phyloP scores from a whole-genome alignment of 2,329 filamentous ascomycete species.

The Madurella fahalii region DNA sequence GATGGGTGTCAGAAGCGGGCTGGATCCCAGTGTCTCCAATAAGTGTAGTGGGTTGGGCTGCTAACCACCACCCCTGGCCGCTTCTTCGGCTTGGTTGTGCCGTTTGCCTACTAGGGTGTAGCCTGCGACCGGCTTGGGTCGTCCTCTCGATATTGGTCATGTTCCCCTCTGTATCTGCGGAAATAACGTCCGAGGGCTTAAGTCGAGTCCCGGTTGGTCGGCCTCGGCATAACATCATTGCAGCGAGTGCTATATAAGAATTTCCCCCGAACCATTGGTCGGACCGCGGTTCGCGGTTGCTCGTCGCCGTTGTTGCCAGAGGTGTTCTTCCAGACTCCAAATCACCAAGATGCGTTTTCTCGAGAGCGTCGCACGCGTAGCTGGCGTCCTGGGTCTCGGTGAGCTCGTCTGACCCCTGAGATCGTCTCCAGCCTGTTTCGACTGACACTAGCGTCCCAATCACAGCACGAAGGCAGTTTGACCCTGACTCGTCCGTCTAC shows the following conservation, averaged over 20 bases:
- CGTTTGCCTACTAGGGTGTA: slow-evolving; percentile 3
- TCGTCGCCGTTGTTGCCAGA: neutral
- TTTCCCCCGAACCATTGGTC: slow-evolving; percentile 1
- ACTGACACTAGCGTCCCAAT: neutral
- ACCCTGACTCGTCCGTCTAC: slow-evolving; percentile 33
- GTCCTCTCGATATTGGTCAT: slow-evolving; percentile 6
- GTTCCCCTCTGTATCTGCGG: slow-evolving; percentile 21
- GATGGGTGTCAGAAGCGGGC: neutral
- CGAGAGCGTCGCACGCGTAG: slow-evolving; percentile 24
- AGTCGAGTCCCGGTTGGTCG: slow-evolving; percentile 7
- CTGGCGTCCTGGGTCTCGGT: slow-evolving; percentile 32
- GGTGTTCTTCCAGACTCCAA: neutral
- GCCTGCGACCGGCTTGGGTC: slow-evolving; percentile 8
- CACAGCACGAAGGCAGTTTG: slow-evolving; percentile 23
- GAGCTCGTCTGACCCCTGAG: slow-evolving; percentile 16
- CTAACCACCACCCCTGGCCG: neutral
- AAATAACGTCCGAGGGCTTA: slow-evolving; percentile 13
- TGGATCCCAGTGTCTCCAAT: neutral
- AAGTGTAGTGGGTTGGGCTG: neutral
- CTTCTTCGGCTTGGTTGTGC: slow-evolving; percentile 5
- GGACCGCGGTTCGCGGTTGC: neutral
- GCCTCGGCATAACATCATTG: neutral
- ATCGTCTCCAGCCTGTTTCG: neutral
- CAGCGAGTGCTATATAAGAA: slow-evolving; percentile 14
- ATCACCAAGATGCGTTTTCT: slow-evolving; percentile 32